Evolutionary conservation across 306 rosid species (phyloP), one percentile per base, ranked within the genome.

Genomic region (Erythrophleum fordii): DNA sequence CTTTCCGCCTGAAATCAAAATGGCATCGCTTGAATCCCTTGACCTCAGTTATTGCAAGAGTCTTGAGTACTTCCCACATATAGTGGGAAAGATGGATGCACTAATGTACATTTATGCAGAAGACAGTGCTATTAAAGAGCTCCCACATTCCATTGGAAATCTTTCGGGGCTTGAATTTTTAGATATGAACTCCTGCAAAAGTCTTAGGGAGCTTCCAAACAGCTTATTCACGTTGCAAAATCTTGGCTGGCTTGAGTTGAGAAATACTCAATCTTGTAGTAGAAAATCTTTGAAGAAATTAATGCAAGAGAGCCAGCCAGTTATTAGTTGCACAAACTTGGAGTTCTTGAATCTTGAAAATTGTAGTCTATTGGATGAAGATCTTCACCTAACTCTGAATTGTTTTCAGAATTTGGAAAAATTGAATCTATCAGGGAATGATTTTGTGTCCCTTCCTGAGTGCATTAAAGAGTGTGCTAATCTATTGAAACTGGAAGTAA

Each of bases 61-160:
- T 2, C 61, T 83, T 9, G 26, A 28, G 6, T 22, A 48, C 62
- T 74, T 83, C 17, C 84, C 87, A 3, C 74, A 69, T 13, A 23
- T 79, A n/a, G 7, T 0, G 37, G 2, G 69, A 10, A 4, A 68
- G 28, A 84, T 84, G 84, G 62, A 23, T 56, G 16, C 17, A 22
- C 17, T 56, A 9, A 11, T 0, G 29, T 0, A 0, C 3, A 56
- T 56, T 23, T 0, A 0, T 3, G 11, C 25, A 22, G 1, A 23
- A 1, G 3, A 18, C 9, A 75, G 62, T 18, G 39, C 64, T 0
- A 74, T 84, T 29, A 1, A 69, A 28, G 8, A 58, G 60, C 13
- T 83, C 10, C 85, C 82, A 3, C 9, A 56, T 28, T 83, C 71
- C 20, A 14, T 83, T 44, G 13, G 25, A 53, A 72, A 72, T 42